phyloP scores from a whole-genome alignment of 257 asterid genomes.

The Linderniella brevidens region DNA sequence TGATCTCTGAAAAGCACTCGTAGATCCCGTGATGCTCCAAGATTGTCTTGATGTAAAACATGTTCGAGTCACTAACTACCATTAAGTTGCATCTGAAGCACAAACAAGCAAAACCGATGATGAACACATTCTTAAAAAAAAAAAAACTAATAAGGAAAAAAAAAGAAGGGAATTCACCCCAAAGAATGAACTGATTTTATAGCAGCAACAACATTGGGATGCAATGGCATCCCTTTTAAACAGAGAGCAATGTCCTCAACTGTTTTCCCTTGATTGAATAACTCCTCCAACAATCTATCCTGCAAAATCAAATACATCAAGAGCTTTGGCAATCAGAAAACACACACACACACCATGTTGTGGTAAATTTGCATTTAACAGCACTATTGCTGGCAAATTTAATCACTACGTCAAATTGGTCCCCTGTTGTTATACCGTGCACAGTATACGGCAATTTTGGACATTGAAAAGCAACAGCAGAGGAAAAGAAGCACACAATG shows the following conservation, averaged over 20 bases:
- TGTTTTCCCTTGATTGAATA: slow-evolving; percentile 37
- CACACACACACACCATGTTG: too few relatives aligned
- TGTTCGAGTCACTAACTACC: slow-evolving; percentile 69
- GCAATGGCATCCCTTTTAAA: slow-evolving; percentile 45
- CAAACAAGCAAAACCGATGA: slow-evolving; percentile 10
- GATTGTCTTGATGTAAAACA: slow-evolving; percentile 56
- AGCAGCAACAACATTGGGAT: slow-evolving; percentile 30
- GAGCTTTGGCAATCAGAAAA: too few relatives aligned
- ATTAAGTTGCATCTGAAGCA: slow-evolving; percentile 59
- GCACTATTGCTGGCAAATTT: too few relatives aligned
- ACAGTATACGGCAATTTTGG: too few relatives aligned
- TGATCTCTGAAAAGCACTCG: slow-evolving; percentile 56
- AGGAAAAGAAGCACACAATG: too few relatives aligned
- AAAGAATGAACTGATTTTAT: slow-evolving; percentile 43
- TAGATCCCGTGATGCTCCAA: slow-evolving; percentile 43
- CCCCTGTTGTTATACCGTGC: too few relatives aligned
- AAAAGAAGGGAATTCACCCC: slow-evolving; percentile 25
- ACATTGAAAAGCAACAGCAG: too few relatives aligned
- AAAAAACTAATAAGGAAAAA: not conserved
- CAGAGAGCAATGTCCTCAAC: slow-evolving; percentile 46
- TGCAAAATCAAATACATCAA: slow-evolving; percentile 14
- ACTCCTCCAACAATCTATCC: slow-evolving; percentile 73
- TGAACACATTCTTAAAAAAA: slow-evolving; percentile 1
- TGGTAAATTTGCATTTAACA: too few relatives aligned
- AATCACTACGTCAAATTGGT: too few relatives aligned